phyloP scores from a whole-genome alignment of 179 eudicot genomes.

The Silene vulgaris region DNA sequence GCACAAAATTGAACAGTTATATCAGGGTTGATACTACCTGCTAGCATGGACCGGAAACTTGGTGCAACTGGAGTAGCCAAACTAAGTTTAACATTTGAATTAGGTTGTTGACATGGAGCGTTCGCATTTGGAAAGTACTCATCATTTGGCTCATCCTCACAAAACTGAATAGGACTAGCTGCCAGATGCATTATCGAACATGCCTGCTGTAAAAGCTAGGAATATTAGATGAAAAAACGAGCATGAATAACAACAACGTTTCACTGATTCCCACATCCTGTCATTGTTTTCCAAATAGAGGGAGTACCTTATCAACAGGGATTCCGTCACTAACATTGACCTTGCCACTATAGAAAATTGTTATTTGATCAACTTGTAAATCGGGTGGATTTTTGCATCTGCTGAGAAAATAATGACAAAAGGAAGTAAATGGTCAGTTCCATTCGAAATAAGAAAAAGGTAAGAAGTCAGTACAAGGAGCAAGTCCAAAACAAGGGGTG shows the following conservation, averaged over 20 bases:
- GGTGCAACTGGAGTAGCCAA: slow-evolving; percentile 26
- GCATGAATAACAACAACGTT: not conserved
- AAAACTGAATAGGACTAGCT: slow-evolving; percentile 54
- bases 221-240: slow-evolving; percentile 25
- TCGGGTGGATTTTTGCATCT: slow-evolving; percentile 45
- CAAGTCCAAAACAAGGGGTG: too few relatives aligned
- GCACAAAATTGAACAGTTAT: not conserved
- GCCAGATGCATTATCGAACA: slow-evolving; percentile 64
- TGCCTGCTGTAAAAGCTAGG: slow-evolving; percentile 48
- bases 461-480: too few relatives aligned
- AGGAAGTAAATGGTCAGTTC: not conserved
- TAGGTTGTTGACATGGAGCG: slow-evolving; percentile 35
- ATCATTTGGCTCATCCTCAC: slow-evolving; percentile 41
- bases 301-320: slow-evolving; percentile 71
- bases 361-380: slow-evolving; percentile 57
- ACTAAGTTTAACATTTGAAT: slow-evolving; percentile 36
- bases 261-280: slow-evolving; percentile 11
- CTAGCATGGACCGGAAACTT: slow-evolving; percentile 24
- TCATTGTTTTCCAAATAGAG: slow-evolving; percentile 18
- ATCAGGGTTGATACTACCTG: slow-evolving; percentile 29
- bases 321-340: slow-evolving; percentile 81
- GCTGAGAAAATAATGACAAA: slow-evolving; percentile 16
- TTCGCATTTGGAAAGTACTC: slow-evolving; percentile 37
- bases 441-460: too few relatives aligned
- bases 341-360: slow-evolving; percentile 76